Evolutionary conservation across 108 stramenopile species (phyloP).

Genomic region (Cyclotella baltica): DNA sequence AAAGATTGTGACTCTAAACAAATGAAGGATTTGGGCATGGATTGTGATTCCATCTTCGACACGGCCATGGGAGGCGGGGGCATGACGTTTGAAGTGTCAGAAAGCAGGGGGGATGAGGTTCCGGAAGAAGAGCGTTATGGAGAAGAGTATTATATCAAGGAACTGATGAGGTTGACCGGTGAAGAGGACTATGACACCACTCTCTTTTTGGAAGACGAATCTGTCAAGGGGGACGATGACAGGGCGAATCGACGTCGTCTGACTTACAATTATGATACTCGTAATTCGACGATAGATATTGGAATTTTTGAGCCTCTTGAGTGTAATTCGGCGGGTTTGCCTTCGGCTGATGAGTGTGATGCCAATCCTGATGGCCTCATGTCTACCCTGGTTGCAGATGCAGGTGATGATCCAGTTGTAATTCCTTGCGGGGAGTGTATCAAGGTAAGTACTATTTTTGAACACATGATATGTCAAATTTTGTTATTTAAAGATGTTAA

Average conservation of each 20-base stretch:
- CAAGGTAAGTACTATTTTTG: constrained; percentile 7
- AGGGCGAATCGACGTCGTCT: constrained; percentile 4
- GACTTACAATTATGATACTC: background rate
- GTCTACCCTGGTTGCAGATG: constrained; percentile 24
- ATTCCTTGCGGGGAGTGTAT: constrained; percentile 42
- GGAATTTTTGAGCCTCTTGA: constrained; percentile 34
- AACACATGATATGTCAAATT: background rate
- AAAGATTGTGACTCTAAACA: constrained; percentile 4
- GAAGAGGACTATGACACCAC: background rate
- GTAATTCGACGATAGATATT: constrained; percentile 24
- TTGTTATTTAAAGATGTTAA: background rate
- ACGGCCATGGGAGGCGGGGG: background rate
- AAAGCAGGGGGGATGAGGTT: background rate
- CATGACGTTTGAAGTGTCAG: background rate
- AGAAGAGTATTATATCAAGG: constrained; percentile 2
- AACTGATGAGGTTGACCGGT: background rate
- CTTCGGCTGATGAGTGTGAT: constrained; percentile 6
- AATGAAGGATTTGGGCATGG: background rate
- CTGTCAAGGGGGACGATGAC: background rate
- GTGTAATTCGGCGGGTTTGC: constrained; percentile 27
- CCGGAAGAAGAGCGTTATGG: constrained; percentile 6
- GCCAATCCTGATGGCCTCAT: constrained; percentile 14
- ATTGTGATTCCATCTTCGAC: background rate
- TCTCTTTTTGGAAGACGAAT: background rate
- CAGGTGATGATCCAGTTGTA: constrained; percentile 2